Conservation (phyloP, 495 filamentous ascomycete species). For the Penicillium ucsense region DNA sequence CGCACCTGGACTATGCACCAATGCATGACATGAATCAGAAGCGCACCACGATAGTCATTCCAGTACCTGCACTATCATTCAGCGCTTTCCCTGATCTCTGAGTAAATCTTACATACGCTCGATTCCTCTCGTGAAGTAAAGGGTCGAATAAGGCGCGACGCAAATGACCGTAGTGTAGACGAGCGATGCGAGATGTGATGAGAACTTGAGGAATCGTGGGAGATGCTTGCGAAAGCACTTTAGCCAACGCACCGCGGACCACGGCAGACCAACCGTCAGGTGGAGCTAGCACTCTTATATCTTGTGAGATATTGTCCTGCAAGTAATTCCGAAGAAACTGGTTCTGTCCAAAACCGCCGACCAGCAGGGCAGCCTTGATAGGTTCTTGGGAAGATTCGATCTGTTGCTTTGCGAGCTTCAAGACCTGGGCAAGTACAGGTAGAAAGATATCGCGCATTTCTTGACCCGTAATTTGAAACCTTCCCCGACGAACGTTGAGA, state of each 20-base stretch:
- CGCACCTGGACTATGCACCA: neutral
- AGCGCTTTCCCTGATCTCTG: too few species aligned
- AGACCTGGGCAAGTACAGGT: constrained; percentile 10
- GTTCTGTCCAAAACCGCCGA: neutral
- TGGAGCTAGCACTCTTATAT: neutral
- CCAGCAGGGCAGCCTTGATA: neutral
- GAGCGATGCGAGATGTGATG: neutral
- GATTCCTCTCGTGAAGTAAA: neutral
- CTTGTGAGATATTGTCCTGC: neutral
- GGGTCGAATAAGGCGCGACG: neutral
- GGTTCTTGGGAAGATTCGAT: neutral
- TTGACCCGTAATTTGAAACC: constrained; percentile 5
- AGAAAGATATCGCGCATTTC: constrained; percentile 15
- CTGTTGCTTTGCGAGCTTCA: neutral
- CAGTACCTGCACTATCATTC: neutral
- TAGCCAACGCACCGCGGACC: neutral
- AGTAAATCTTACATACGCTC: neutral
- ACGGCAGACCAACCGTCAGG: neutral
- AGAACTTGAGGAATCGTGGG: neutral
- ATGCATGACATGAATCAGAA: neutral
- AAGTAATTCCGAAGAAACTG: neutral
- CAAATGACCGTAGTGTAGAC: neutral
- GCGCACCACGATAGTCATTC: neutral
- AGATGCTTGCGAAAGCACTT: neutral
- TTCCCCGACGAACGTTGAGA: constrained; percentile 10